Percentiles rank a stretch among this genome's conserved stretches.
Evolutionary conservation across 768 basidiomycete species (phyloP).

Genomic region (Boletellus emodensis): DNA sequence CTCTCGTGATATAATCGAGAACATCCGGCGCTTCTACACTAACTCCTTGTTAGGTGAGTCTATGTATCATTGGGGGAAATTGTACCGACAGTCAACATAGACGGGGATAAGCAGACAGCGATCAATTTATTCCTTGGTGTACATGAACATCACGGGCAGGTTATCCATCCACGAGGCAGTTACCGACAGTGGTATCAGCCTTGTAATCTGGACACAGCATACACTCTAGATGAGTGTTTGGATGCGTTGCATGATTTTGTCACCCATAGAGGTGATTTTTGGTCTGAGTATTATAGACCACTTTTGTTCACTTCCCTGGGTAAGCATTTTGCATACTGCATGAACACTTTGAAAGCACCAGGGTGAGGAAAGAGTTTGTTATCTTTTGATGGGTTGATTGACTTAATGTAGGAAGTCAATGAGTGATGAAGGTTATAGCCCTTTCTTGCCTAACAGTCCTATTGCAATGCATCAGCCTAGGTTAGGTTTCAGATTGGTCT

Average conservation of each 20-base stretch:
- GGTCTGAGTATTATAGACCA: conserved; percentile 88
- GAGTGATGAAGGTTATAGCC: conserved; percentile 65
- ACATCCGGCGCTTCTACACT: conserved; percentile 89
- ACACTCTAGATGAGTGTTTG: conserved; percentile 61
- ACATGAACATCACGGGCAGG: conserved; percentile 50
- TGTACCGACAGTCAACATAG: conserved; percentile 36
- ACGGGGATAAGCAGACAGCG: conserved; percentile 95
- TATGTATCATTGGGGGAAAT: background rate
- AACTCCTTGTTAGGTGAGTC: conserved; percentile 80
- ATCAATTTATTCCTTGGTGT: conserved; percentile 97
- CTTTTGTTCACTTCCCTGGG: conserved; percentile 78
- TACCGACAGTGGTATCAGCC: conserved; percentile 86
- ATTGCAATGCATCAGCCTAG: conserved; percentile 34
- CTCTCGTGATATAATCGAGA: conserved; percentile 93
- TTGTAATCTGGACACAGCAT: conserved; percentile 65
- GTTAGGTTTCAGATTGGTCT: conserved; percentile 25
- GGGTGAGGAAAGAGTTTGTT: conserved; percentile 47
- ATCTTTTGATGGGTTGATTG: background rate
- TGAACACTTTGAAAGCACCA: conserved; percentile 83
- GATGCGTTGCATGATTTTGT: conserved; percentile 59
- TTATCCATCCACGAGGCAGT: conserved; percentile 53
- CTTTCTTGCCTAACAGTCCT: conserved; percentile 63
- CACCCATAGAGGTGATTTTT: conserved; percentile 64
- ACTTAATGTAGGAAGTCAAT: conserved; percentile 55
- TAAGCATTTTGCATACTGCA: conserved; percentile 89